These are phyloP conservation scores for Aristolochia fimbriata DNA, from an alignment of 164 flowering plant genomes.

Conservation along the genomic window DNA sequence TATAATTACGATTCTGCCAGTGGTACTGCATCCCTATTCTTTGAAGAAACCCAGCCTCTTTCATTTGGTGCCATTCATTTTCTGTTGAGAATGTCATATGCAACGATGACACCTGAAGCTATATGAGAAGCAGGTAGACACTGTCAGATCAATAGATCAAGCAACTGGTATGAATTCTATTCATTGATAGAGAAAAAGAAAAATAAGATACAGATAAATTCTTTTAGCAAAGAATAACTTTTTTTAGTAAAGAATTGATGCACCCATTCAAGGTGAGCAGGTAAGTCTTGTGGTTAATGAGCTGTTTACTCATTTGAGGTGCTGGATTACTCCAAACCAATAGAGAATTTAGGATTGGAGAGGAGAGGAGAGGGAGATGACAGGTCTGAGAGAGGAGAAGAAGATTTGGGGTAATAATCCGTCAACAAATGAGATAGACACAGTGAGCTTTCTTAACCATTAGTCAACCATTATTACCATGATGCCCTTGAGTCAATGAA, in stretches of 20 bases:
- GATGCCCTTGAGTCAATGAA: too few species aligned
- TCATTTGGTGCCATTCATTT: slow-evolving; percentile 56
- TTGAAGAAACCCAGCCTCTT: slow-evolving; percentile 67
- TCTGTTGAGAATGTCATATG: slow-evolving; percentile 80
- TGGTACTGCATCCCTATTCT: slow-evolving; percentile 96
- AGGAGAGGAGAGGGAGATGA: too few species aligned
- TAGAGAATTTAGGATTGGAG: too few species aligned
- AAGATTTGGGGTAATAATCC: too few species aligned
- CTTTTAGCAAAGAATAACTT: background rate
- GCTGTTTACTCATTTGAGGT: too few species aligned
- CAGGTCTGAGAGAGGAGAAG: too few species aligned
- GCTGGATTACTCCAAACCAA: too few species aligned
- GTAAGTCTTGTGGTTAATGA: too few species aligned
- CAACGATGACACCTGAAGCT: slow-evolving; percentile 81
- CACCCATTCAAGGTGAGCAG: too few species aligned
- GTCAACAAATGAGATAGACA: too few species aligned
- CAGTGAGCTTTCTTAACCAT: too few species aligned
- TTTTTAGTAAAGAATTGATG: background rate
- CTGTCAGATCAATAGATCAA: background rate
- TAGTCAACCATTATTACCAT: too few species aligned
- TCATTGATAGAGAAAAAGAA: background rate
- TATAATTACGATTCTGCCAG: slow-evolving; percentile 85
- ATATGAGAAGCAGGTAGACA: slow-evolving; percentile 11
- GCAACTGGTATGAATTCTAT: background rate
- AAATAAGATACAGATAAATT: background rate